Base-by-base conservation (phyloP, 345 rosid species). In the Euphorbia pulcherrima region DNA sequence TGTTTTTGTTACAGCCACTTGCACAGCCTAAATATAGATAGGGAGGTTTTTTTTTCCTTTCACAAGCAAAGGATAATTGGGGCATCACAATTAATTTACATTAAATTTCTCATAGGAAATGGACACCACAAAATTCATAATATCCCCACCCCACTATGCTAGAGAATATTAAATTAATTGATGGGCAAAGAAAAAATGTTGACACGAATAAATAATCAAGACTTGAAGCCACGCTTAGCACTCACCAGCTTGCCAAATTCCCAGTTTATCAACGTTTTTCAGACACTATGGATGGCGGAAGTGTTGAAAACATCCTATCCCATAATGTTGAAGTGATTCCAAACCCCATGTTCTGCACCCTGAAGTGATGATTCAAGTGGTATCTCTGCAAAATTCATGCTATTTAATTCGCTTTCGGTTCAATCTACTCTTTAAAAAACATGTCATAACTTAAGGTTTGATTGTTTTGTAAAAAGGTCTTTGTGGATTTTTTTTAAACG, bases 311-410 rank as follows among this genome's bases (percentile, higher is more conserved):
- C 63, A 89, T 88, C 69, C 62, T 74, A 82, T 91, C 99, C 99
- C 97, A 94, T 5, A 94, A 62, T 0, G 90, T n/a, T 2, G 99
- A 91, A 61, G 99, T 91, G 72, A 91, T 89, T 66, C 99, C 97
- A 62, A 87, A 94, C 3, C 99, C 96, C 76, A 82, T 86, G 66
- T 84, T 77, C 74, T 94, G 99, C 44, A 86, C 64, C 81, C 96
- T 83, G 72, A 89, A 91, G 85, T 94, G 99, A 81, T 94, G 99
- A 65, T 91, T 94, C 76, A 94, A 67, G 84, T 94, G 97, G 77
- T 91, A 91, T 72, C 85, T 94, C 99, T 91, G 88, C 83, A 79
- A 35, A 68, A 47, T 30, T 62, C 28, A 33, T 33, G 37, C 37
- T 7, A 33, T n/a, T n/a, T n/a, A n/a, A n/a, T n/a, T n/a, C n/a